Evolutionary conservation across 495 filamentous ascomycete genomes (phyloP).

Genomic region (Penicillium antarcticum): DNA sequence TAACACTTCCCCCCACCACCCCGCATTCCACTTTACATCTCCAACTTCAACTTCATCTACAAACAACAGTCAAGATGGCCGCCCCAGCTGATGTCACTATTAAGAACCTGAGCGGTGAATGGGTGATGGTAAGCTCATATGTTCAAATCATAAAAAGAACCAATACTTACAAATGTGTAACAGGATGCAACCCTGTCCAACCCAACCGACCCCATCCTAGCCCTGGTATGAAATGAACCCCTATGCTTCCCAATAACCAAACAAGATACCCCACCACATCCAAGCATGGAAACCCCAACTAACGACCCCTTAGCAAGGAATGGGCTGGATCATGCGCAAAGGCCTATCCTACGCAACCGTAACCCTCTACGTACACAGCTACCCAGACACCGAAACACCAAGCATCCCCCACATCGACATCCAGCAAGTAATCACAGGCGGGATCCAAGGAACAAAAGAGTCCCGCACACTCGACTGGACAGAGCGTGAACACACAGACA

Average conservation of each 20-base stretch:
- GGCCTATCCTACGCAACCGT: conserved; percentile 68
- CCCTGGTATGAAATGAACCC: conserved; percentile 47
- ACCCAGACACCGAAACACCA: conserved; percentile 41
- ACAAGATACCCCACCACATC: neutral
- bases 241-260: neutral
- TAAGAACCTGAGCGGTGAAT: conserved; percentile 71
- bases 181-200: conserved; percentile 81
- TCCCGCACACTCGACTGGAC: conserved; percentile 66
- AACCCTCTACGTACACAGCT: conserved; percentile 67
- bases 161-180: conserved; percentile 1
- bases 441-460: conserved; percentile 70
- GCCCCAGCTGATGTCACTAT: conserved; percentile 71
- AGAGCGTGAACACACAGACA: conserved; percentile 69
- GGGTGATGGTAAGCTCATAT: conserved; percentile 62
- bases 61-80: conserved; percentile 61
- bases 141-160: neutral
- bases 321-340: conserved; percentile 81
- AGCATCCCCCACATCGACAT: conserved; percentile 72
- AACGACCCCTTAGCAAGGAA: conserved; percentile 58
- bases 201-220: conserved; percentile 65
- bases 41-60: neutral
- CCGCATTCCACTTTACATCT: conserved; percentile 7
- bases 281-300: conserved; percentile 7
- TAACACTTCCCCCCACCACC: conserved; percentile 8
- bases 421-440: conserved; percentile 71